Base-by-base conservation (phyloP, 2,329 filamentous ascomycete genomes). In the Beauveria asiatica region DNA sequence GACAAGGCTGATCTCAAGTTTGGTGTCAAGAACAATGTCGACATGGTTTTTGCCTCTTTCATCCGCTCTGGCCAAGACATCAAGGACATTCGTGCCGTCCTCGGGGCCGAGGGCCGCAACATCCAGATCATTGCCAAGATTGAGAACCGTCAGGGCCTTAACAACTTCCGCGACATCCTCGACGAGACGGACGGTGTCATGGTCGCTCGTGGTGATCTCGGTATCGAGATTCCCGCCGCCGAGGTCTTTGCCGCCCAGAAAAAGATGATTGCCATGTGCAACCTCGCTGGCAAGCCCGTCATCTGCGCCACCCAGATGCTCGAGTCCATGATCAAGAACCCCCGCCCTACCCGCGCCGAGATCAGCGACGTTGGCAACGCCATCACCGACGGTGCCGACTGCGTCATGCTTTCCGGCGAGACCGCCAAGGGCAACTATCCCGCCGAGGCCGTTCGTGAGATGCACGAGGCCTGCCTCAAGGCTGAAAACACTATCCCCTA, bases 181-280 rank as follows among this genome's bases (percentile, higher is more conserved):
- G 83, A 85, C 73, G 91, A 92, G 80, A 97, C 94, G 6, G 94
- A 99, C 75, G 94, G 94, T 83, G 92, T 99, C 81, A 99, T 99
- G 94, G 94, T 99, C 68, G 94, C 94, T 71, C 93, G 94, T 85
- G 94, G 94, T 80, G 94, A 97, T 73, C 71, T 75, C 37, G 94
- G 94, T 82, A 99, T 99, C 70, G 94, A 99, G 80, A 99, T 99
- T 70, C 93, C 94, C 54, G 93, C 94, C 63, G 91, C 93, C 65
- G 94, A 99, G 83, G 94, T 99, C 67, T 99, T 99, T 78, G 91
- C 96, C 68, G 94, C 94, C 61, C 94, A 99, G 83, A 99, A 99
- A 89, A 99, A 99, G 90, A 92, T 99, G 85, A 99, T 99, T 77
- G 92, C 94, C 78, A 97, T 97, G 87, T 99, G 94, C 86, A 99